Evolutionary conservation across 2,329 filamentous ascomycete genomes (phyloP).

Genomic region (Clarireedia hainanense): DNA sequence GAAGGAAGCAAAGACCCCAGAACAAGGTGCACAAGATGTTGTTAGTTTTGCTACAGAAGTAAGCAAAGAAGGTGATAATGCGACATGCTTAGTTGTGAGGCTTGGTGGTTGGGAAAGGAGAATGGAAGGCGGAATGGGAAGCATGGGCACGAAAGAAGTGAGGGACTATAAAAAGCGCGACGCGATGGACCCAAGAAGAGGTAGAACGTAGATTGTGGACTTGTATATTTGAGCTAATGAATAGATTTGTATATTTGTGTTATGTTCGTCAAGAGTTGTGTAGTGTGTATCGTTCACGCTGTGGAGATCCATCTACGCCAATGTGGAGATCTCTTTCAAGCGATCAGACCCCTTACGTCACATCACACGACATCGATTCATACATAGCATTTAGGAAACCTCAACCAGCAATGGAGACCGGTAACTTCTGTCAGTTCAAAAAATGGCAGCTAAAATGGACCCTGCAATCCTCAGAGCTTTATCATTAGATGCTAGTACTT

Average conservation of each 20-base stretch:
- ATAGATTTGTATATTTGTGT: neutral
- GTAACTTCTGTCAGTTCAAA: neutral
- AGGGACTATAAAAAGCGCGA: constrained; percentile 76
- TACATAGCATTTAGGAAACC: neutral
- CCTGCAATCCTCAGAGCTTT: constrained; percentile 54
- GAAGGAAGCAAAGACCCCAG: constrained; percentile 87
- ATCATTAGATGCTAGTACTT: constrained; percentile 39
- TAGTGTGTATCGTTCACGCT: neutral
- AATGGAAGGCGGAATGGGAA: constrained; percentile 79
- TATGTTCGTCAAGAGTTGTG: neutral
- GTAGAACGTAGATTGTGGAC: constrained; percentile 28
- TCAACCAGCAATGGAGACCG: neutral
- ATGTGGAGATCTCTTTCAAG: no score
- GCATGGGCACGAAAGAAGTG: constrained; percentile 85
- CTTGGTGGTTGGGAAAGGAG: constrained; percentile 64
- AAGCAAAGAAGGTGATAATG: constrained; percentile 50
- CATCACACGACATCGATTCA: neutral
- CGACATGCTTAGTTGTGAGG: constrained; percentile 59
- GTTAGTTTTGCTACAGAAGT: constrained; percentile 88
- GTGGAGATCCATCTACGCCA: no score
- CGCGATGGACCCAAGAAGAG: constrained; percentile 71
- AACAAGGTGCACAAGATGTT: constrained; percentile 70
- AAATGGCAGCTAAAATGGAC: constrained; percentile 47
- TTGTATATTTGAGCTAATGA: neutral
- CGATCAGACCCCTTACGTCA: constrained; percentile 1